Base-by-base conservation (phyloP, 768 basidiomycete species). In the Suillus plorans region DNA sequence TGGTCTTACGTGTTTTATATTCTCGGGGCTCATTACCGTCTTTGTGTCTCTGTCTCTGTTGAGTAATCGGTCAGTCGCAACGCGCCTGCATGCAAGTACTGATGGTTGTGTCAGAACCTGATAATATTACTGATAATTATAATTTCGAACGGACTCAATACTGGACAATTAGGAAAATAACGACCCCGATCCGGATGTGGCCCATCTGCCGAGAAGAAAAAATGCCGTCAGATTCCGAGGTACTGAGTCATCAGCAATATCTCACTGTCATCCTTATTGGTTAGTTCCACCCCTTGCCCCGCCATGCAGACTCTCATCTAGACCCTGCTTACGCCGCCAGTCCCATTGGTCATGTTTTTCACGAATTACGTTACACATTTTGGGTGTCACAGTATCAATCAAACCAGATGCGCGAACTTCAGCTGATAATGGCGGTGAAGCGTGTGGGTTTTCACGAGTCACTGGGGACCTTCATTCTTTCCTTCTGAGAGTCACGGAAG, bases 321-420 rank as follows among this genome's bases (percentile, higher is more conserved):
- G 42, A 31, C 42, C 5, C 9, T 42, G 31, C 31, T 31, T 31
- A 31, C 31, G 31, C 31, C 5, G 31, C 25, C 22, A 73, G 74
- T 79, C 0, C 77, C 77, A 13, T 61, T 78, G 12, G 74, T 77
- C 28, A 77, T 79, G 76, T 79, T 76, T 70, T 77, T 77, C 68
- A 69, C 75, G 8, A 69, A 71, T 63, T 79, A 79, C 61, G 67
- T 79, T 77, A 73, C 67, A 69, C 69, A 4, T 76, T 77, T 70
- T 79, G 77, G 77, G 69, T 76, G 31, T 71, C 73, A 13, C 76
- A 63, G 74, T 47, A 13, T 18, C n/a, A 18, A 14, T 50, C 22
- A 13, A 28, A 31, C 16, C 58, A n/a, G 36, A 39, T 62, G 10
- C 3, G 18, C 3, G 37, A 44, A 42, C 13, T 44, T 58, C 12